These are phyloP conservation scores for Arthrinium puccinioides DNA, from an alignment of 2,329 filamentous ascomycete species.

Conservation along the genomic window DNA sequence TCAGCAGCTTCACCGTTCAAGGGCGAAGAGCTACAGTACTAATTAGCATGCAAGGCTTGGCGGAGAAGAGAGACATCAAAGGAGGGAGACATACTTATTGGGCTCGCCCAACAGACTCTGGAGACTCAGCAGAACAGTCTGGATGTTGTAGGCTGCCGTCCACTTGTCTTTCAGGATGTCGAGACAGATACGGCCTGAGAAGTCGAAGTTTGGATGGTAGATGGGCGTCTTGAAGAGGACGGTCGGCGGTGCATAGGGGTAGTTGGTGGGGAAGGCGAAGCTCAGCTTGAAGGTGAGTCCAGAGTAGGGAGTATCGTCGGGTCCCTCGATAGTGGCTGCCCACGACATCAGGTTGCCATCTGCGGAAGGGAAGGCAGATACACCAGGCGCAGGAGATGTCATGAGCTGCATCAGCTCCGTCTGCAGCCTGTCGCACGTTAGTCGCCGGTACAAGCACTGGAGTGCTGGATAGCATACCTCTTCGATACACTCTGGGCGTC, in stretches of 20 bases:
- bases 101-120: slow-evolving; percentile 94
- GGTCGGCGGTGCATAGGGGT: slow-evolving; percentile 83
- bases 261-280: slow-evolving; percentile 85
- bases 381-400: slow-evolving; percentile 86
- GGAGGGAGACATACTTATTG: slow-evolving; percentile 70
- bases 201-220: slow-evolving; percentile 98
- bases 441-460: slow-evolving; percentile 33
- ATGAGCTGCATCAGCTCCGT: slow-evolving; percentile 98
- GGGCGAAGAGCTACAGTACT: slow-evolving; percentile 65
- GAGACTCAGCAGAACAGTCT: slow-evolving; percentile 84
- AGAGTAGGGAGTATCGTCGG: slow-evolving; percentile 85
- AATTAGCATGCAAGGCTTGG: not conserved
- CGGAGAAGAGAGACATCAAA: not conserved
- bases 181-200: slow-evolving; percentile 91
- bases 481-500: slow-evolving; percentile 60
- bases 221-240: slow-evolving; percentile 98
- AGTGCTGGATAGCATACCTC: slow-evolving; percentile 5
- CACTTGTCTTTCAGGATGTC: slow-evolving; percentile 99
- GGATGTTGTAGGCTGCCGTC: slow-evolving; percentile 95
- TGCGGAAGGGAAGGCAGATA: slow-evolving; percentile 88
- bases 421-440: slow-evolving; percentile 61
- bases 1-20: slow-evolving; percentile 94
- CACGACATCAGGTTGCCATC: slow-evolving; percentile 87
- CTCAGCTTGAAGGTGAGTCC: slow-evolving; percentile 85
- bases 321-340: slow-evolving; percentile 90